These are phyloP conservation scores for Clavispora asparagi DNA, from an alignment of 805 yeast genomes.

Conservation along the genomic window DNA sequence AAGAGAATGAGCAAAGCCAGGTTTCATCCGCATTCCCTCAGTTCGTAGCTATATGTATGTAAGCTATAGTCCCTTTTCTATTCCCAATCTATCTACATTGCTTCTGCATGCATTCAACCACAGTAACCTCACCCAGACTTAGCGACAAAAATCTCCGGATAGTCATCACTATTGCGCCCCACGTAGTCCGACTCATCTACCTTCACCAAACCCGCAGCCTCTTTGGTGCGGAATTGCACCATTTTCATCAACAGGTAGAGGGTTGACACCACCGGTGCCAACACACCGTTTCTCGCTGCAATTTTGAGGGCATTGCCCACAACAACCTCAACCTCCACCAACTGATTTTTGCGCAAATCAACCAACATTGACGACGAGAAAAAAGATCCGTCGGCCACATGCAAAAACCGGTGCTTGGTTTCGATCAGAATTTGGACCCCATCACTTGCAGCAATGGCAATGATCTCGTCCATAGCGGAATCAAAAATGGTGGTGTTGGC, in stretches of 20 bases:
- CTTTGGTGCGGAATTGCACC: slow-evolving; percentile 59
- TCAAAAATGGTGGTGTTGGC: slow-evolving; percentile 27
- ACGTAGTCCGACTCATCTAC: slow-evolving; percentile 6
- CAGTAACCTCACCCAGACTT: too few relatives aligned
- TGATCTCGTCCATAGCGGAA: slow-evolving; percentile 67
- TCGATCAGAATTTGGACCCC: slow-evolving; percentile 51
- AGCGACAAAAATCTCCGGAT: slow-evolving; percentile 11
- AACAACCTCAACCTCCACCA: slow-evolving; percentile 67
- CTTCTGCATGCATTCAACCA: too few relatives aligned
- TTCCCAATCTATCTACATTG: too few relatives aligned
- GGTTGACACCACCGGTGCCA: slow-evolving; percentile 54
- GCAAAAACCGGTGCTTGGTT: slow-evolving; percentile 46
- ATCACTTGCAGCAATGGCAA: slow-evolving; percentile 63
- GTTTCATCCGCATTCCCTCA: too few relatives aligned
- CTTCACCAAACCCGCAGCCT: slow-evolving; percentile 39
- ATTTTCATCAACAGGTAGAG: slow-evolving; percentile 57
- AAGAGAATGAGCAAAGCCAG: too few relatives aligned
- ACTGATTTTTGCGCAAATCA: slow-evolving; percentile 60
- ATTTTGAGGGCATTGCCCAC: slow-evolving; percentile 55
- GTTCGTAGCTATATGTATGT: too few relatives aligned
- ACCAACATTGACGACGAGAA: slow-evolving; percentile 72
- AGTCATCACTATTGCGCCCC: slow-evolving; percentile 14
- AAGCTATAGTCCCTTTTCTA: too few relatives aligned
- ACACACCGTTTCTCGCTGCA: slow-evolving; percentile 10
- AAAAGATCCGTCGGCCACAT: slow-evolving; percentile 36